Base-by-base conservation (phyloP, 805 yeast genomes). In the Starmera amethionina region DNA sequence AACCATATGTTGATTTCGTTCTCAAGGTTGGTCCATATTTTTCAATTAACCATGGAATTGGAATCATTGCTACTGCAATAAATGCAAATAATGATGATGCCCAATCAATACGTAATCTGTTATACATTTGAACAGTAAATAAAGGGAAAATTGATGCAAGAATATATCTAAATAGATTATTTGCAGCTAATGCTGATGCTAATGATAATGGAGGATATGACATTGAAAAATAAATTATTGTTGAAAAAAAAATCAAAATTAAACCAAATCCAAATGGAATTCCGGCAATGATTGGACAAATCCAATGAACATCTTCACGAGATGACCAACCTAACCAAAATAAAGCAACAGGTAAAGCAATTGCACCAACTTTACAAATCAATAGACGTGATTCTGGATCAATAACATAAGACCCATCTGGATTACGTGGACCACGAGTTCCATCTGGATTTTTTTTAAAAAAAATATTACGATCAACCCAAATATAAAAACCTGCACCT, bases 111-210 rank as follows among this genome's bases (percentile, higher is more conserved):
- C 77, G 77, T 52, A 88, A 65, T 35, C 70, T 77, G 15, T 70
- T 57, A 64, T 82, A 80, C 95, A 88, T 84, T 62, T 87, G 96
- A 16, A 78, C 73, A 2, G 88, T 83, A 63, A 88, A 87, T 43
- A 88, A 67, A 41, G 96, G 96, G 69, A 88, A 80, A 16, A 79
- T 84, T 7, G 86, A 77, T 9, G 94, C 86, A 45, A 82, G 57
- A 29, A 80, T 49, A 55, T 85, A 86, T 63, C 96, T 74, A 42
- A 80, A 60, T 53, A 88, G 66, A 57, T 84, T 85, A 62, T 87
- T 88, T 12, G 95, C 96, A 30, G 95, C 95, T 45, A 86, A 60
- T 4, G 94, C 90, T n/a, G 90, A 79, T 0, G 96, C 95, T 18
- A 86, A 82, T 30, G 73, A 71, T 30, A 77, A 60, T 36, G 90